phyloP scores from a whole-genome alignment of 1,139 yeast species.

The Debaryomycetaceae sp. region DNA sequence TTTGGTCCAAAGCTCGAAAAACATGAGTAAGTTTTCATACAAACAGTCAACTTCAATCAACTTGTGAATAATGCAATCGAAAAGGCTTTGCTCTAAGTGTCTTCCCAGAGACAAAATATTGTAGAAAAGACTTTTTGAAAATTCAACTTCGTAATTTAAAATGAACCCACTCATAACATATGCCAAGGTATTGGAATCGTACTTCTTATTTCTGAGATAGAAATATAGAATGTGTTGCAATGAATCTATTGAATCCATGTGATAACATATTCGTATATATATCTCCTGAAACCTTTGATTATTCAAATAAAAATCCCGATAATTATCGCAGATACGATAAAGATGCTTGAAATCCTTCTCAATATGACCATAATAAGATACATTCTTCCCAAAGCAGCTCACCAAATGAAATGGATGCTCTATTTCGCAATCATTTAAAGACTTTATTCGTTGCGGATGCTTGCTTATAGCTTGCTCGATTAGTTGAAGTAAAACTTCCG shows the following conservation, averaged over 20 bases:
- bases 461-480: slow-evolving; percentile 1
- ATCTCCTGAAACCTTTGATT: slow-evolving; percentile 18
- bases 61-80: slow-evolving; percentile 26
- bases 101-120: slow-evolving; percentile 17
- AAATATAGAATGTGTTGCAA: slow-evolving; percentile 18
- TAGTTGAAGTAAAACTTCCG: background rate
- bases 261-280: slow-evolving; percentile 33
- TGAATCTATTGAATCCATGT: slow-evolving; percentile 24
- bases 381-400: slow-evolving; percentile 8
- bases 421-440: slow-evolving; percentile 7
- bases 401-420: slow-evolving; percentile 14
- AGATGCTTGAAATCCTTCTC: slow-evolving; percentile 15
- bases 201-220: slow-evolving; percentile 15
- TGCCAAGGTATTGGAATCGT: slow-evolving; percentile 24
- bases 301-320: slow-evolving; percentile 11
- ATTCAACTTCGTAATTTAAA: slow-evolving; percentile 31
- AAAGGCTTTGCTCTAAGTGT: slow-evolving; percentile 19
- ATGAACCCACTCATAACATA: slow-evolving; percentile 31
- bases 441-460: slow-evolving; percentile 4
- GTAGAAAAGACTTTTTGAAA: slow-evolving; percentile 22
- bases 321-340: slow-evolving; percentile 16
- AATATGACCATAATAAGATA: slow-evolving; percentile 12
- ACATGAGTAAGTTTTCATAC: slow-evolving; percentile 28
- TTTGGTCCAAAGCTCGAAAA: slow-evolving; percentile 28
- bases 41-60: slow-evolving; percentile 28